phyloP scores from a whole-genome alignment of 2,329 filamentous ascomycete genomes.

The Phialophora expanda region DNA sequence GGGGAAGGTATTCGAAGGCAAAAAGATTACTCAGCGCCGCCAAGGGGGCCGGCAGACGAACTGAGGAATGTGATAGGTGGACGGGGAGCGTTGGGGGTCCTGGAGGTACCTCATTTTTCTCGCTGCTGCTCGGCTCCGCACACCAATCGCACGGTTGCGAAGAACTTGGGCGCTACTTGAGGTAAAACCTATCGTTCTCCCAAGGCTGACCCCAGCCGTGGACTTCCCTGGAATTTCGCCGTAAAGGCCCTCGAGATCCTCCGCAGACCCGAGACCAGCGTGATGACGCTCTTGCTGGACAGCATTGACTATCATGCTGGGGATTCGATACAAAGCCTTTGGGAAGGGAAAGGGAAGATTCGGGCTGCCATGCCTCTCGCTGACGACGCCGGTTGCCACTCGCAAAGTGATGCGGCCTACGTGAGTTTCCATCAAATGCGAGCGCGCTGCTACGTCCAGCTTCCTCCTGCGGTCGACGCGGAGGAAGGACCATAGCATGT shows the following conservation, averaged over 20 bases:
- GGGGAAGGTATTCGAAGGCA: neutral
- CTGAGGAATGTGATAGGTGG: neutral
- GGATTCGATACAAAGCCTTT: neutral
- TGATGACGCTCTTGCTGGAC: neutral
- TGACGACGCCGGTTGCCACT: neutral
- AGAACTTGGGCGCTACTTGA: neutral
- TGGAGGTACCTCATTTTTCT: neutral
- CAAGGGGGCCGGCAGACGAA: neutral
- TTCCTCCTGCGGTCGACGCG: neutral
- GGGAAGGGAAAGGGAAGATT: neutral
- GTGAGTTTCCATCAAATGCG: neutral
- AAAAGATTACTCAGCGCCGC: constrained; percentile 8
- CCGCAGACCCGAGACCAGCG: neutral
- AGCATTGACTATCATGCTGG: neutral
- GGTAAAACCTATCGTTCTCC: neutral
- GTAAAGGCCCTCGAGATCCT: neutral
- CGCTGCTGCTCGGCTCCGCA: neutral
- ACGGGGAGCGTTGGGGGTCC: neutral
- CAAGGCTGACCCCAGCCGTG: neutral
- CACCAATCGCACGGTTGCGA: neutral
- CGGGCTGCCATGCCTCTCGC: neutral
- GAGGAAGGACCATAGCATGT: neutral
- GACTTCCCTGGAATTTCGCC: neutral
- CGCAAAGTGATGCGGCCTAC: neutral
- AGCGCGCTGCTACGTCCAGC: neutral